Evolutionary conservation across 1,284 basidiomycete species (phyloP).

Genomic region (Pseudomicrostroma phylloplanum): DNA sequence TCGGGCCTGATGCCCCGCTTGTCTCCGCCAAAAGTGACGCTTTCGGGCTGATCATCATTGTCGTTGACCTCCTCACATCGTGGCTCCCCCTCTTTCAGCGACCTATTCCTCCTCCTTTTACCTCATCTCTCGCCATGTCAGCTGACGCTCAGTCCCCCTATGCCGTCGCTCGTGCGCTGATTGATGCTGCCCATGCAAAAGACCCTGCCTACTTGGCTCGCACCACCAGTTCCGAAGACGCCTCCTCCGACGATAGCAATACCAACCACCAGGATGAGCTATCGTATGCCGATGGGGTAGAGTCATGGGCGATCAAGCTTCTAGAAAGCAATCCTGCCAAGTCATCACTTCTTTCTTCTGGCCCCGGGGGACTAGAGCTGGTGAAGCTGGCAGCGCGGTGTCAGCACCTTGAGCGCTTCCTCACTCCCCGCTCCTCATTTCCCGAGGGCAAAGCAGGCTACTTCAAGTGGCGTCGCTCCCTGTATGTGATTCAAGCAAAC

Average conservation of each 20-base stretch:
- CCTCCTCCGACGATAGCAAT: not conserved
- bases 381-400: constrained; percentile 42
- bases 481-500: constrained; percentile 42
- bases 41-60: too few relatives aligned
- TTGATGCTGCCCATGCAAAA: constrained; percentile 27
- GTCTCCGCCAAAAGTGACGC: too few relatives aligned
- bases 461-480: constrained; percentile 39
- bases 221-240: constrained; percentile 6
- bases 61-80: too few relatives aligned
- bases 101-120: not conserved
- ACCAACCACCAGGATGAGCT: constrained; percentile 35
- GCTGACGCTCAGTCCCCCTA: constrained; percentile 19
- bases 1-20: too few relatives aligned
- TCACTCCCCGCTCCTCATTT: constrained; percentile 32
- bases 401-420: constrained; percentile 46
- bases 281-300: constrained; percentile 41
- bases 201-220: constrained; percentile 27
- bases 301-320: constrained; percentile 18
- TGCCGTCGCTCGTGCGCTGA: constrained; percentile 21
- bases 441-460: constrained; percentile 48
- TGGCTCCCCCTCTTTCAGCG: not conserved
- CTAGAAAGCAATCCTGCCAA: constrained; percentile 3
- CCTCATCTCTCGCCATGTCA: constrained; percentile 2
- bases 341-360: constrained; percentile 9
- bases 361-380: constrained; percentile 18